Base-by-base conservation (phyloP, 768 basidiomycete genomes). In the Mrakia frigida region DNA sequence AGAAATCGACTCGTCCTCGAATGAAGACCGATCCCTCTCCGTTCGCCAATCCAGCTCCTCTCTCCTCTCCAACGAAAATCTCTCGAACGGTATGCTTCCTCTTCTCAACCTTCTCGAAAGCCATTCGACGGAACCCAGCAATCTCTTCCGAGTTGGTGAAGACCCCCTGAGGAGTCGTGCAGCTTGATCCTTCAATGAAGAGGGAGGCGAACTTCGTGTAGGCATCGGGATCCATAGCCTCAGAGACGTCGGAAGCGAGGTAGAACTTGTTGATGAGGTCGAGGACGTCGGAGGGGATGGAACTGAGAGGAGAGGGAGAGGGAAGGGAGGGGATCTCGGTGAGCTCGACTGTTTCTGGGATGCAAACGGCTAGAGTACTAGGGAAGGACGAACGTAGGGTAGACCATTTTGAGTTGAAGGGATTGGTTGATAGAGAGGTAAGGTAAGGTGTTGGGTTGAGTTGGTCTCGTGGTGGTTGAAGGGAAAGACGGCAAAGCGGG, bases 31-130 rank as follows among this genome's bases (percentile, higher is more conserved):
- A 50, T 28, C 69, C 69, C 69, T 70, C 69, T 25, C 69, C 69
- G 37, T 70, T 70, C 10, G 46, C 69, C 10, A 70, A 46, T 28
- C 69, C 69, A n/a, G 69, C 69, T 6, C 69, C 69, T 52, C 69
- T 25, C 69, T 70, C 69, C 69, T 70, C 69, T 3, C 69, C 69
- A 3, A 70, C 69, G 52, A 70, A 70, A 28, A 70, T 70, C 46
- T 70, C 69, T 28, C 69, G 69, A 18, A 70, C 50, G 28, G 69
- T 70, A 50, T 70, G 69, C 69, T 70, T 70, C 33, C 69, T 46
- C 69, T 70, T 70, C 69, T 70, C 69, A 28, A 70, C 69, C 14
- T 70, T 46, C 50, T 70, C 69, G 69, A 70, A 70, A 18, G 69
- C 69, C 69, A 70, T 53, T 6, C 18, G 43, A 31, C 69, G 43